Evolutionary conservation across 1,284 basidiomycete genomes (phyloP).

Genomic region (Ceratobasidium sp.): DNA sequence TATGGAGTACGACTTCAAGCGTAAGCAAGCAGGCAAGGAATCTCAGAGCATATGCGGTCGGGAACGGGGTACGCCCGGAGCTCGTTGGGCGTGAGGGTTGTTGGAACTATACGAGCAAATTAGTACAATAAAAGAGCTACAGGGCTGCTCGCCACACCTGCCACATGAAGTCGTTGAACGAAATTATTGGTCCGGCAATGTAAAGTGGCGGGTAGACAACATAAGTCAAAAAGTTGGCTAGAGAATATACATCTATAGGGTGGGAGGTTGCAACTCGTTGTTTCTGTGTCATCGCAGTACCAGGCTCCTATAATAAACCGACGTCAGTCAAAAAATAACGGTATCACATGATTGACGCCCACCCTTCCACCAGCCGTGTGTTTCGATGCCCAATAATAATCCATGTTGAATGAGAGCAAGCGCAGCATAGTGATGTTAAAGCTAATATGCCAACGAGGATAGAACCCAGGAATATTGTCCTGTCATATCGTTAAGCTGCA

Average conservation of each 20-base stretch:
- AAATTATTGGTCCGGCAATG: conserved; percentile 96
- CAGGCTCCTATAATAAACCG: conserved; percentile 54
- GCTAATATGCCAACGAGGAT: conserved; percentile 91
- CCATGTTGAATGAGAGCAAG: conserved; percentile 92
- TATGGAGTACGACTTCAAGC: conserved; percentile 94
- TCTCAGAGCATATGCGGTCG: conserved; percentile 74
- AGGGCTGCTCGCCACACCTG: conserved; percentile 69
- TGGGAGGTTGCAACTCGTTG: conserved; percentile 69
- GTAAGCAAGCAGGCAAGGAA: conserved; percentile 82
- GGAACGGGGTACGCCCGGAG: conserved; percentile 54
- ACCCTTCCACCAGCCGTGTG: conserved; percentile 63
- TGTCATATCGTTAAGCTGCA: conserved; percentile 56
- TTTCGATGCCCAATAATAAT: conserved; percentile 86
- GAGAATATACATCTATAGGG: conserved; percentile 66
- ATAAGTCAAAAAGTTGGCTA: conserved; percentile 78
- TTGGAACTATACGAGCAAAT: conserved; percentile 64
- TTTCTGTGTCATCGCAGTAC: conserved; percentile 65
- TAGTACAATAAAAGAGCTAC: not conserved
- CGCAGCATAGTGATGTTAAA: conserved; percentile 99
- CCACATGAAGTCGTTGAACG: conserved; percentile 95
- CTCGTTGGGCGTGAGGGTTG: conserved; percentile 63
- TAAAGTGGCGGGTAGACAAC: conserved; percentile 93
- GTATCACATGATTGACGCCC: conserved; percentile 22
- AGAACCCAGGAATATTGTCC: conserved; percentile 80
- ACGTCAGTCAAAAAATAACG: conserved; percentile 11